Evolutionary conservation across 2,329 filamentous ascomycete species (phyloP).

Genomic region (Xylaria sp.): DNA sequence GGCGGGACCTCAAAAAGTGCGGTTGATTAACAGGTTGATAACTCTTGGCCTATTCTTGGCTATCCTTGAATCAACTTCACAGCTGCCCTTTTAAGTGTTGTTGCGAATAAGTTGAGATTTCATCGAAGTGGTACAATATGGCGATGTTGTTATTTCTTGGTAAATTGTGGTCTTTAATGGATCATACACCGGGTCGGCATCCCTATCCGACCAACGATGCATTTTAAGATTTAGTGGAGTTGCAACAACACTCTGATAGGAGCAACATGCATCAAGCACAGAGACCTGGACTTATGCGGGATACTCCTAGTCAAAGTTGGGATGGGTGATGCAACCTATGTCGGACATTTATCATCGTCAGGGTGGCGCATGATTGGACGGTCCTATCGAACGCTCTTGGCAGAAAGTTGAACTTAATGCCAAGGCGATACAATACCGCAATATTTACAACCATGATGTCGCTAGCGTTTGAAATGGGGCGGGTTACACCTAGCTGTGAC

Average conservation of each 20-base stretch:
- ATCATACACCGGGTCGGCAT: background rate
- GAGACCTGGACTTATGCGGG: background rate
- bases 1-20: constrained; percentile 11
- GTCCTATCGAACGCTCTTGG: constrained; percentile 19
- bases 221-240: background rate
- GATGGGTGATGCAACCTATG: constrained; percentile 2
- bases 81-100: constrained; percentile 27
- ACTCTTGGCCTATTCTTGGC: constrained; percentile 33
- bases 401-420: constrained; percentile 11
- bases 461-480: constrained; percentile 3
- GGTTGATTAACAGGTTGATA: background rate
- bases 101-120: constrained; percentile 17
- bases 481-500: constrained; percentile 2
- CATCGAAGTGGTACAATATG: constrained; percentile 33
- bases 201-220: background rate
- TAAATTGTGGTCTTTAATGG: background rate
- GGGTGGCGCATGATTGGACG: constrained; percentile 9
- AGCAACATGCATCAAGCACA: background rate
- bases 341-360: constrained; percentile 3
- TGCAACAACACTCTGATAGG: background rate
- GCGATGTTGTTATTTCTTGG: background rate
- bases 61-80: constrained; percentile 34
- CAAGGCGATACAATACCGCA: constrained; percentile 13
- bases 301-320: background rate
- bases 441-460: constrained; percentile 9